Evolutionary conservation across 2,329 filamentous ascomycete species (phyloP), one percentile per base, ranked within the genome.

Genomic region (Arthrobotrys sinensis): DNA sequence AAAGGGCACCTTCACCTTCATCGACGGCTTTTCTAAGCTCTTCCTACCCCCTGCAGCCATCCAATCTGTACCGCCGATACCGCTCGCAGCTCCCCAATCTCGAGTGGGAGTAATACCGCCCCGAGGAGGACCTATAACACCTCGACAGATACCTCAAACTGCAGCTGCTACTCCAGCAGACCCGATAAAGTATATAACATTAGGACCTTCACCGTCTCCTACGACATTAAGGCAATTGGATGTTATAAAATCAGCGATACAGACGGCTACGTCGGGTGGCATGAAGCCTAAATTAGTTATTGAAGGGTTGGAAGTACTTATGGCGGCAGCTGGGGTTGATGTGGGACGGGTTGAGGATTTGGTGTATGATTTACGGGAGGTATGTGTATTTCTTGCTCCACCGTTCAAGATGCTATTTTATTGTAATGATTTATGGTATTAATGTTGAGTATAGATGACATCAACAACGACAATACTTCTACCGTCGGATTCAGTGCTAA

Each of bases 21-120:
- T 97, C 36, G 93, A 97, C 84, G 93, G 92, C 19, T 85, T 96
- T 73, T 88, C 87, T 19, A 86, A 86, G 28, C 82, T 93, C 28
- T 91, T 79, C 32, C 36, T 73, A 12, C 32, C 48, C 19, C 11
- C 40, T 12, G 24, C 5, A n/a, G 28, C 34, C 28, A 11, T 40
- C 2, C 55, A 38, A 14, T 24, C 65, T 40, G 24, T 32, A 40
- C 16, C 11, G 11, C 1, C 46, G 4, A 19, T 32, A 50, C 62
- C 48, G 32, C 16, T 19, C 19, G 3, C 55, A 16, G 36, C 55
- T 28, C 24, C 70, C 64, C 14, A 50, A 72, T 36, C 57, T 66
- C 5, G 80, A 77, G 48, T 52, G 11, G 73, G 76, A 48, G 45
- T 69, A 24, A 55, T 80, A 75, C 63, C 62, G 70, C 7, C 46